Percentiles rank a stretch among this genome's conserved stretches.
Evolutionary conservation across 345 rosid species (phyloP).

Genomic region (Triadica sebifera): DNA sequence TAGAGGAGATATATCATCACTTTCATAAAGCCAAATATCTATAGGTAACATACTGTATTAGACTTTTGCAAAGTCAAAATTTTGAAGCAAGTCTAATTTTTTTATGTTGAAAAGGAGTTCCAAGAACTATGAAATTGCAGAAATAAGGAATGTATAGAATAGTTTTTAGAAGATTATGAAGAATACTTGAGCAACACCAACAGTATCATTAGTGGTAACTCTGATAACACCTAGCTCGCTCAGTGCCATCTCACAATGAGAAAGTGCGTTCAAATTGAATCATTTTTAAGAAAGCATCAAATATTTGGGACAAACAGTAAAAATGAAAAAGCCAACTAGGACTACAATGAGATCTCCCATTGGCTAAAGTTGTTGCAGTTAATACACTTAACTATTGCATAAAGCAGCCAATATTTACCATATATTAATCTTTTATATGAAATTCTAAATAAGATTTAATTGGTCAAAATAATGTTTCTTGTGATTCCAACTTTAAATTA

Average conservation of each 20-base stretch:
- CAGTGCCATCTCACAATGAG: conserved; percentile 68
- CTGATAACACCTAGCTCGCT: conserved; percentile 54
- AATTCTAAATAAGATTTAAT: no score
- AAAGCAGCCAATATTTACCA: neutral
- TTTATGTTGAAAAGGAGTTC: neutral
- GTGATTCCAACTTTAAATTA: no score
- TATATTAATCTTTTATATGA: no score
- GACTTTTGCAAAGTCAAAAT: neutral
- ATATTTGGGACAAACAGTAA: conserved; percentile 5
- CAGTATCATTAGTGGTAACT: conserved; percentile 67
- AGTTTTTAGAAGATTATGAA: conserved; percentile 11
- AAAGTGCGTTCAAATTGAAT: conserved; percentile 60
- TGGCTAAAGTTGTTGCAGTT: neutral
- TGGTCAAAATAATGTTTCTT: no score
- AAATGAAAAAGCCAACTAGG: neutral
- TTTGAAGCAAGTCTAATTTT: neutral
- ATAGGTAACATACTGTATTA: neutral
- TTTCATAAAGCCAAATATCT: neutral
- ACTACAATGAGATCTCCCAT: neutral
- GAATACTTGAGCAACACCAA: conserved; percentile 81
- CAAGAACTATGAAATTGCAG: neutral
- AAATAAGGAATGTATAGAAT: neutral
- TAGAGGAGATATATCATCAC: neutral
- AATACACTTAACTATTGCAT: neutral
- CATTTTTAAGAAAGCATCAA: conserved; percentile 11